These are phyloP conservation scores for Elsinoe necatrix DNA, from an alignment of 2,329 filamentous ascomycete species.

Conservation along the genomic window DNA sequence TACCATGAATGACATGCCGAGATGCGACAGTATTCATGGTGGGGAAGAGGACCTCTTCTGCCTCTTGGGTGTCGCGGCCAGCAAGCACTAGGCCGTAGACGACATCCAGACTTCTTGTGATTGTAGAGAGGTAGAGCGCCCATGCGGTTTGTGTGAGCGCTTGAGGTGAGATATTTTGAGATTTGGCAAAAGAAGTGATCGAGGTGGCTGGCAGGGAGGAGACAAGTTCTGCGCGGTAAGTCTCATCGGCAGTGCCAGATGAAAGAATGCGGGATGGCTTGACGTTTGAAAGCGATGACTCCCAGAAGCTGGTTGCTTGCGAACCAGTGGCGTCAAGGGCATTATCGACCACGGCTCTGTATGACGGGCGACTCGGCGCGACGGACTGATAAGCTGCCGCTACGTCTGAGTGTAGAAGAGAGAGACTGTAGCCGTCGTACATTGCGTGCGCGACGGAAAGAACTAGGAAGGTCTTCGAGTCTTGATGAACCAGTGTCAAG, in stretches of 20 bases:
- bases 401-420: conserved; percentile 64
- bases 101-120: conserved; percentile 59
- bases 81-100: conserved; percentile 77
- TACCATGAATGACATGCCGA: conserved; percentile 64
- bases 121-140: conserved; percentile 59
- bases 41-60: conserved; percentile 66
- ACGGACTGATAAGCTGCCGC: conserved; percentile 51
- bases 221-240: conserved; percentile 39
- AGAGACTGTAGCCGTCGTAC: conserved; percentile 82
- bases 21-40: conserved; percentile 86
- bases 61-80: conserved; percentile 66
- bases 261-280: conserved; percentile 34
- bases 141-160: conserved; percentile 69
- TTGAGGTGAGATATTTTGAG: conserved; percentile 62
- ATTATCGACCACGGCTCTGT: conserved; percentile 47
- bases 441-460: conserved; percentile 77
- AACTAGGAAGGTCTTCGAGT: conserved; percentile 37
- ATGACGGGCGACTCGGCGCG: conserved; percentile 38
- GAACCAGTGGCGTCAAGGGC: conserved; percentile 42
- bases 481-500: conserved; percentile 33
- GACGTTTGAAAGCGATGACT: conserved; percentile 52
- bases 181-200: conserved; percentile 55
- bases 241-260: background rate
- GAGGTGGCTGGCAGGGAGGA: conserved; percentile 37
- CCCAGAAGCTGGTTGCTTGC: conserved; percentile 59